These are phyloP conservation scores for Plasmodium sp. DNA, from an alignment of 169 alveolate species.

Conservation along the genomic window DNA sequence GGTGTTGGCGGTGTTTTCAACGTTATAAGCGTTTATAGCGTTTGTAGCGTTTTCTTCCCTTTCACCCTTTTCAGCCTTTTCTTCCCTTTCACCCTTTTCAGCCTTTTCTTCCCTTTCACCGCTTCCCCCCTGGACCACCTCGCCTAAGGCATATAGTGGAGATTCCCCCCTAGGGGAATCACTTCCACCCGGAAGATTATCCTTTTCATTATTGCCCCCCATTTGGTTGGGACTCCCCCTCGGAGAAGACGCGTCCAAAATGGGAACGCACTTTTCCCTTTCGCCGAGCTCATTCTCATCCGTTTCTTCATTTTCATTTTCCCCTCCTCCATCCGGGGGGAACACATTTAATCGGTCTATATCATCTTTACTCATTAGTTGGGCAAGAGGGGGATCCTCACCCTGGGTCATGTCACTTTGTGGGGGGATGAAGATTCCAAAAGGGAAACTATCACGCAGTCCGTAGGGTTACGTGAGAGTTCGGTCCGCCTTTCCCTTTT, in stretches of 20 bases:
- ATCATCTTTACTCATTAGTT: constrained; percentile 35
- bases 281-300: neutral
- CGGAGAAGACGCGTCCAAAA: neutral
- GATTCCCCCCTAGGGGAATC: neutral
- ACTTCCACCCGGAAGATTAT: neutral
- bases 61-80: neutral
- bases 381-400: neutral
- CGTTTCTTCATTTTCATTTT: neutral
- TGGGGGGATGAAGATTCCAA: neutral
- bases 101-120: neutral
- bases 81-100: neutral
- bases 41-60: neutral
- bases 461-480: neutral
- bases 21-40: neutral
- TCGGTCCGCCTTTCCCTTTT: neutral
- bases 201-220: neutral
- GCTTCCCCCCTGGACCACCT: neutral
- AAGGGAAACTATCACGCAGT: neutral
- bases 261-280: neutral
- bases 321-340: neutral
- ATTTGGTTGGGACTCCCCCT: neutral
- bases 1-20: neutral
- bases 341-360: neutral
- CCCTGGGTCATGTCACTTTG: neutral
- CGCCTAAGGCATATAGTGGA: neutral